Base-by-base conservation (phyloP, 805 yeast genomes). In the Wickerhamiella azymoides region DNA sequence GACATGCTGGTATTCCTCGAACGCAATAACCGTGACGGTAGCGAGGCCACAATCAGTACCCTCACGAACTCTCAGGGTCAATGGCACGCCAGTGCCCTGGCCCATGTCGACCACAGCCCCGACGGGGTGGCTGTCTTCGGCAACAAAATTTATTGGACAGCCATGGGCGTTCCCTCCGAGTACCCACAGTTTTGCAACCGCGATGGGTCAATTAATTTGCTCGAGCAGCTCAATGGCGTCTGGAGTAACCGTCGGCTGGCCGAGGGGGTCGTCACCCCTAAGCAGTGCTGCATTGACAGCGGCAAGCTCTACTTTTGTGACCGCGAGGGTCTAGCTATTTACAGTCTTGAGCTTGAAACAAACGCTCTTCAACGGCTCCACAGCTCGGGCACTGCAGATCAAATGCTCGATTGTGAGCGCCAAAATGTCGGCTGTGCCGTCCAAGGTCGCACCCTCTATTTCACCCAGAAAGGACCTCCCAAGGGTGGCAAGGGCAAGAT, bases 91-190 rank as follows among this genome's bases (percentile, higher is more conserved):
- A 13, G n/a, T 10, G 27, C 18, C 4, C 19, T 39, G 14, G 14
- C 10, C 11, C 13, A 30, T 6, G 36, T 26, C 8, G 7, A 11
- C 3, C 39, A 39, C 13, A n/a, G 17, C 26, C 39, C 45, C 35
- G 45, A 42, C 25, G 45, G 45, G 2, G 8, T 42, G 11, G 39
- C 45, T 3, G 24, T 42, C 26, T 2, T 3, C 2, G 26, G 5
- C 17, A 17, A 25, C 30, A 14, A 24, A 11, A 19, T 44, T 13
- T 33, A 21, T 16, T 36, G 47, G 45, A 36, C 50, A 17, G 32
- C 32, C 35, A 56, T 48, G 50, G 59, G 59, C 43, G 50, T 50
- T 50, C 57, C 58, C 14, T 16, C 26, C 32, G n/a, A 41, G 21
- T n/a, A 13, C 2, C n/a, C 36, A 24, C 26, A 28, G 17, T 46